phyloP scores from a whole-genome alignment of 139 green algal species.

The Pycnococcus provasolii region DNA sequence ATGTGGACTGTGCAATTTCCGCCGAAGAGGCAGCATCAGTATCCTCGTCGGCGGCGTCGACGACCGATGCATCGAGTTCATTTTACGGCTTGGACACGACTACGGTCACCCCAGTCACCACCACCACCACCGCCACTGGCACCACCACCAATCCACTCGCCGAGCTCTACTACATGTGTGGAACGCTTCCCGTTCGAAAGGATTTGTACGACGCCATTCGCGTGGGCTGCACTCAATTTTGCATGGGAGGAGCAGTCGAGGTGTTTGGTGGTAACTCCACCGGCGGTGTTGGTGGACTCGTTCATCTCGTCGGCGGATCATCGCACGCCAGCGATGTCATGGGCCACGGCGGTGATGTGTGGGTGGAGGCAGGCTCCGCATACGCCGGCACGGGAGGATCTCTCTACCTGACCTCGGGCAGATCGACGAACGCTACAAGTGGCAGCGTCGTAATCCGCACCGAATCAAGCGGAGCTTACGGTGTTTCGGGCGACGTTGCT shows the following conservation, averaged over 20 bases:
- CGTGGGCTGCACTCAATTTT: conserved; percentile 6
- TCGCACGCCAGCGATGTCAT: background rate
- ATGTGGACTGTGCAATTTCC: background rate
- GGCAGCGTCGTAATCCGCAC: conserved; percentile 2
- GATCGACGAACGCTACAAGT: background rate
- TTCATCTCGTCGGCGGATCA: background rate
- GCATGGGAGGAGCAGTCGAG: conserved; percentile 11
- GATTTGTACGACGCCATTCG: background rate
- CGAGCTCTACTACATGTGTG: background rate
- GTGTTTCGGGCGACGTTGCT: conserved; percentile 6
- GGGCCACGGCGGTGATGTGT: conserved; percentile 6
- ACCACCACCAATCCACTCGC: no score
- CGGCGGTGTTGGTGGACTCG: conserved; percentile 1
- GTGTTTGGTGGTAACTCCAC: background rate
- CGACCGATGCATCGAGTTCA: no score
- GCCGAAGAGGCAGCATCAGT: background rate
- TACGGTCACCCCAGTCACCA: no score
- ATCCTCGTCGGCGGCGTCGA: no score
- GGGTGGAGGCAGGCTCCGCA: background rate
- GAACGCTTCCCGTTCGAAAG: background rate
- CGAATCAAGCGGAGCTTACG: background rate
- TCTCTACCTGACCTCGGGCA: background rate
- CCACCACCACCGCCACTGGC: no score
- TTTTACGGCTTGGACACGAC: no score
- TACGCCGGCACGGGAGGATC: background rate